Evolutionary conservation across 1,284 basidiomycete species (phyloP).

Genomic region (Cryptococcus hybrid): DNA sequence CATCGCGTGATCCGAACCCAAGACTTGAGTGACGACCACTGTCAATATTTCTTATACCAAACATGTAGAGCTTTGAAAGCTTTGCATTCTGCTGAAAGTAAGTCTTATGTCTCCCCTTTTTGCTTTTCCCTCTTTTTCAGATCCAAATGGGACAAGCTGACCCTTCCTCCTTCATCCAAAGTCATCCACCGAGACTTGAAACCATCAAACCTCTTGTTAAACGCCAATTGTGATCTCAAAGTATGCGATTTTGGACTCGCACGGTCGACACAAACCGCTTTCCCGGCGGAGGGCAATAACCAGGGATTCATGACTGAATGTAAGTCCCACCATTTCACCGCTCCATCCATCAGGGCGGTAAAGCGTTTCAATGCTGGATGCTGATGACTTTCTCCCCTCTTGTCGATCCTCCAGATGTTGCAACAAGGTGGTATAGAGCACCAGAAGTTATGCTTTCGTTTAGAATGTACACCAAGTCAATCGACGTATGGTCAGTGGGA

Average conservation of each 20-base stretch:
- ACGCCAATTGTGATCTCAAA: conserved; percentile 95
- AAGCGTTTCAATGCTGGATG: neutral
- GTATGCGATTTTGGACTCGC: conserved; percentile 93
- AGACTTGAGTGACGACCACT: conserved; percentile 84
- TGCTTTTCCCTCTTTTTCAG: neutral
- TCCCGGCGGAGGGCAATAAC: conserved; percentile 72
- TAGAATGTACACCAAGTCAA: conserved; percentile 93
- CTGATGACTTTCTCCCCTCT: conserved; percentile 21
- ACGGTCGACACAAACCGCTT: conserved; percentile 77
- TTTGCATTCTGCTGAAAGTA: conserved; percentile 75
- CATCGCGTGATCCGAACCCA: conserved; percentile 73
- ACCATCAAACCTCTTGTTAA: conserved; percentile 90
- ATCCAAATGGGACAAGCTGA: neutral
- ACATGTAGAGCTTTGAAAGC: conserved; percentile 92
- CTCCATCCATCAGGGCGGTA: neutral
- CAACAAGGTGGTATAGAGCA: conserved; percentile 85
- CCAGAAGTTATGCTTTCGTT: conserved; percentile 97
- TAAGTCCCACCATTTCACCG: conserved; percentile 8
- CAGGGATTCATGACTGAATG: conserved; percentile 78
- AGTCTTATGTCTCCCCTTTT: conserved; percentile 9
- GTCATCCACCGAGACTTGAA: conserved; percentile 96
- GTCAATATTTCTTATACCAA: conserved; percentile 56
- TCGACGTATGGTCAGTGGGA: conserved; percentile 94
- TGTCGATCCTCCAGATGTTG: conserved; percentile 61
- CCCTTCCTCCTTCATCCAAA: conserved; percentile 4